phyloP scores from a whole-genome alignment of 495 filamentous ascomycete species.

The Xylaria curta region DNA sequence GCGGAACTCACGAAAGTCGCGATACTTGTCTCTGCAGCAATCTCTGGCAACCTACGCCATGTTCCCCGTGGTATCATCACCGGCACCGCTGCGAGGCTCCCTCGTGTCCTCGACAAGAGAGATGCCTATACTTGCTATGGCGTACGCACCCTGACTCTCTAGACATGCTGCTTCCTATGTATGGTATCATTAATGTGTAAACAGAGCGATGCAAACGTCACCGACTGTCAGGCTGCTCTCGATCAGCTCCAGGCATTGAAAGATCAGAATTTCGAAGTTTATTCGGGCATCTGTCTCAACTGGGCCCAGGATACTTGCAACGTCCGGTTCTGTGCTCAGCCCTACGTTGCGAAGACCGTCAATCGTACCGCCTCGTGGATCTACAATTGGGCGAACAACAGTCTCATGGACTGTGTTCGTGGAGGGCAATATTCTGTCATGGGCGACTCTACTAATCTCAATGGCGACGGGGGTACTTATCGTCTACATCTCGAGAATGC shows the following conservation, averaged over 20 bases:
- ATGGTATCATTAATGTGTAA: background rate
- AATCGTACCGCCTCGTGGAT: constrained; percentile 38
- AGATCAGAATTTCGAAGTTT: constrained; percentile 34
- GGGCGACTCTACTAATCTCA: constrained; percentile 36
- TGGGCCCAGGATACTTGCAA: constrained; percentile 37
- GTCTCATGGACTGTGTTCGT: constrained; percentile 34
- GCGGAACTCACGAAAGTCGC: constrained; percentile 10
- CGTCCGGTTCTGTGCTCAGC: constrained; percentile 41
- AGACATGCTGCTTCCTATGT: constrained; percentile 15
- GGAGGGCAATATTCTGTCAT: constrained; percentile 34
- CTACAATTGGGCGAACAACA: constrained; percentile 32
- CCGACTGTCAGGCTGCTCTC: constrained; percentile 36
- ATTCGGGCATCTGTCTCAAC: constrained; percentile 37
- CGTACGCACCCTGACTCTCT: constrained; percentile 30
- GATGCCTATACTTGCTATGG: constrained; percentile 42
- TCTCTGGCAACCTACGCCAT: background rate
- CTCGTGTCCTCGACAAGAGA: constrained; percentile 32
- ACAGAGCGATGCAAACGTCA: constrained; percentile 20
- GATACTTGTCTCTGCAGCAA: background rate
- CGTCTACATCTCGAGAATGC: constrained; percentile 29
- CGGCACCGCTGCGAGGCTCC: background rate
- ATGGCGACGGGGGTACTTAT: constrained; percentile 38
- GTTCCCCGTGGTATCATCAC: background rate
- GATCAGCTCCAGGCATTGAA: constrained; percentile 32
- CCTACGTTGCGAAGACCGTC: constrained; percentile 34